phyloP scores from a whole-genome alignment of 176 grass and related monocot species.

The Elaeis guineensis region DNA sequence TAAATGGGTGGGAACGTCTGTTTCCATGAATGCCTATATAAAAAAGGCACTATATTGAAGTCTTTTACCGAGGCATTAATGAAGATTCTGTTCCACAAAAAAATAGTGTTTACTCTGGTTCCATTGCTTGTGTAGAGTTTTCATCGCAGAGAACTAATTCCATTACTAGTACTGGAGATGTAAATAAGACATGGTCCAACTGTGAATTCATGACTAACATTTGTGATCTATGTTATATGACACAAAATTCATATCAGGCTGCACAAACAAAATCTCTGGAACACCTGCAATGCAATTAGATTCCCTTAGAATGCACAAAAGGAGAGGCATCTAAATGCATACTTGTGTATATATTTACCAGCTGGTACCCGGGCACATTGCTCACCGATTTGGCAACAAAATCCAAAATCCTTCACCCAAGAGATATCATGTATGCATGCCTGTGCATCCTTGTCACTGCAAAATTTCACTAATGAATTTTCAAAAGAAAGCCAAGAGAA shows the following conservation, averaged over 20 bases:
- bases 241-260: slow-evolving; percentile 45
- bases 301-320: slow-evolving; percentile 2
- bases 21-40: too few species aligned
- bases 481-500: neutral
- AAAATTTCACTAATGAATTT: slow-evolving; percentile 8
- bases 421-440: slow-evolving; percentile 81
- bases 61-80: too few species aligned
- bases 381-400: slow-evolving; percentile 79
- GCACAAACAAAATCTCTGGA: slow-evolving; percentile 69
- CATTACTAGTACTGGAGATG: neutral
- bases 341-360: slow-evolving; percentile 24
- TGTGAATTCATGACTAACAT: slow-evolving; percentile 31
- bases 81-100: too few species aligned
- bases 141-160: too few species aligned
- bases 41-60: too few species aligned
- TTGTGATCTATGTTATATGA: slow-evolving; percentile 52
- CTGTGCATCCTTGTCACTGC: slow-evolving; percentile 84
- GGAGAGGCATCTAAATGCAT: neutral
- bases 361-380: slow-evolving; percentile 51
- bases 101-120: too few species aligned
- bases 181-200: slow-evolving; percentile 13
- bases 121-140: too few species aligned
- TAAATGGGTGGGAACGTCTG: too few species aligned
- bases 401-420: slow-evolving; percentile 77
- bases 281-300: slow-evolving; percentile 44